Evolutionary conservation across 495 filamentous ascomycete species (phyloP), one percentile per base, ranked within the genome.

Genomic region (Monascus purpureus): DNA sequence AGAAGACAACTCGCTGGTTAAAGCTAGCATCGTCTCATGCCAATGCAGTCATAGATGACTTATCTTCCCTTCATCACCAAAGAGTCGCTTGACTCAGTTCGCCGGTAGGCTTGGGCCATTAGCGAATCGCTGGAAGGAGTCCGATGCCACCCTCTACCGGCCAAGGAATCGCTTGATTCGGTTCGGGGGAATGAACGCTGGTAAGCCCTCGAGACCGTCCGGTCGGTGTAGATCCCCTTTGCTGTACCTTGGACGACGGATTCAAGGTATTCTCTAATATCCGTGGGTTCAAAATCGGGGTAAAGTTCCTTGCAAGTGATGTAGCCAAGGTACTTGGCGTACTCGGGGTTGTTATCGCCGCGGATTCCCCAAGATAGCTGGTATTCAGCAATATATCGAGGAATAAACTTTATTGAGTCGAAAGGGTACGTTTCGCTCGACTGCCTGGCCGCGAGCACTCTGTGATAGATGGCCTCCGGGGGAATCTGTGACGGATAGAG

Each of bases 291-390:
- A 32, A 69, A 60, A 13, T 67, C 68, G 12, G 70, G 72, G 43
- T 74, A 75, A 28, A 75, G 42, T 29, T 73, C 68, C 38, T 64
- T 63, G 13, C 61, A 57, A 32, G 63, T 55, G 26, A 74, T 30
- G 43, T 74, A 76, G 6, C 73, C 72, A 6, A 77, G 53, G 41
- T 75, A 74, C 35, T 60, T 61, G 17, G 70, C 72, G 36, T 61
- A 61, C 33, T 71, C 68, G 0, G 64, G 66, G 29, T 55, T 66
- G 42, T 75, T 74, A 33, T 77, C 72, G 14, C 61, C 63, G 11
- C 71, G 61, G 17, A 75, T 47, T 19, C 57, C 61, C 63, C 63
- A 68, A 0, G 60, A 65, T 30, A 65, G 47, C 32, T 61, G 46
- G 37, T 74, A 73, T 37, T 75, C 55, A 35, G 59, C 50, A 11